Base-by-base conservation (phyloP, 2,329 filamentous ascomycete species). In the Alternaria longipes region DNA sequence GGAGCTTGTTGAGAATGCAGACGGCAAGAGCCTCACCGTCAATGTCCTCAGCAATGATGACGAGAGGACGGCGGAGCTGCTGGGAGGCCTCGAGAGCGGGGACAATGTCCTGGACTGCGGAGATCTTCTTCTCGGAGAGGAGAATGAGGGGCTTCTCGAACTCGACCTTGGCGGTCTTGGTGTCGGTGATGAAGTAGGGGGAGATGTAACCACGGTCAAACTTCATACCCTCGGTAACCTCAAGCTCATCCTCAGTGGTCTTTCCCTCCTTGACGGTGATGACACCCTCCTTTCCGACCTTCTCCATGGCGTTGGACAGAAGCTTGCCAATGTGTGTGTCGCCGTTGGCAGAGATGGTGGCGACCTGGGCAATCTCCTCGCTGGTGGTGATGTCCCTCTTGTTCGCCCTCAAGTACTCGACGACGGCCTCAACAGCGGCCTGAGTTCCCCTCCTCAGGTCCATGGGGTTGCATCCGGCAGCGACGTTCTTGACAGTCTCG, bases 231-330 rank as follows among this genome's bases (percentile, higher is more conserved):
- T 99, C 95, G 62, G 95, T 99, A 65, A 99, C 90, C 85, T 99
- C 95, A 58, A 99, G 91, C 89, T 99, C 95, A 74, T 99, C 95
- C 76, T 92, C 89, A 79, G 97, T 90, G 63, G 95, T 98, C 91
- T 98, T 99, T 80, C 95, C 95, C 87, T 99, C 95, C 91, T 99
- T 99, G 79, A 98, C 94, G 60, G 95, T 99, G 82, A 99, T 99
- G 78, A 99, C 95, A 86, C 95, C 95, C 86, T 99, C 95, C 89
- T 99, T 99, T 83, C 95, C 95, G 67, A 99, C 95, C 88, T 97
- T 97, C 88, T 99, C 95, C 95, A 99, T 99, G 73, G 95, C 95
- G 79, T 90, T 97, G 79, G 95, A 94, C 81, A 99, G 95, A 79
- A 99, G 89, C 84, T 93, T 90, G 75, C 95, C 95, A 77, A 99